Percentiles rank a stretch among this genome's conserved stretches.
Evolutionary conservation across 164 flowering plant species (phyloP).

Genomic region (Tetracentron sinense): DNA sequence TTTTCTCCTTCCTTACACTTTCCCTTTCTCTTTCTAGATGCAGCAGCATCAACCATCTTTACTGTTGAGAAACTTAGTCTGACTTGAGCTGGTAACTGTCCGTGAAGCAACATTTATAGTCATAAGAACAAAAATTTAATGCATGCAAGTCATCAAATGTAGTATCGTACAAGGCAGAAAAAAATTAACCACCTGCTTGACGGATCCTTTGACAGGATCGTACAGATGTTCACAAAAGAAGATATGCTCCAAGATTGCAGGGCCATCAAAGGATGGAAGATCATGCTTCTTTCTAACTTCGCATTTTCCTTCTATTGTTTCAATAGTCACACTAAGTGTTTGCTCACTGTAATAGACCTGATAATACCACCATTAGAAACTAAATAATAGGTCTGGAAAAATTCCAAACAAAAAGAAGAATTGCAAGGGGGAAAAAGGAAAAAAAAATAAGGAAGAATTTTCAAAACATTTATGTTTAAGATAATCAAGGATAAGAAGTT

Average conservation of each 20-base stretch:
- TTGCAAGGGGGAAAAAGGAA: not conserved
- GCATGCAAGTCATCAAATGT: too few relatives aligned
- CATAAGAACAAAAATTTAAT: not conserved
- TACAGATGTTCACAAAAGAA: conserved; percentile 81
- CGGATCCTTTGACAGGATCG: conserved; percentile 70
- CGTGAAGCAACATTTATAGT: not conserved
- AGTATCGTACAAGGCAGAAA: not conserved
- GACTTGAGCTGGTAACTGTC: conserved; percentile 62
- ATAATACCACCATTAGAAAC: not conserved
- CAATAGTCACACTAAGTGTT: conserved; percentile 36
- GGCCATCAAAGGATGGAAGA: conserved; percentile 40
- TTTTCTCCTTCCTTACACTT: conserved; percentile 65
- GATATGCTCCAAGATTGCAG: conserved; percentile 56
- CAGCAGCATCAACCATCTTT: conserved; percentile 29
- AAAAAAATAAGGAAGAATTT: not conserved
- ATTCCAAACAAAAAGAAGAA: too few relatives aligned
- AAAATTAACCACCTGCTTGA: conserved; percentile 65
- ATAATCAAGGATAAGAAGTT: too few relatives aligned
- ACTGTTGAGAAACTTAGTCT: conserved; percentile 40
- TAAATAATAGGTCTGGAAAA: not conserved
- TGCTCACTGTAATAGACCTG: conserved; percentile 90
- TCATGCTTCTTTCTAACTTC: conserved; percentile 70
- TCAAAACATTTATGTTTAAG: too few relatives aligned
- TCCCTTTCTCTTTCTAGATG: conserved; percentile 69
- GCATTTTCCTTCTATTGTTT: conserved; percentile 70